Conservation (phyloP, 108 stramenopile genomes). For the Conticribra weissflogii region DNA sequence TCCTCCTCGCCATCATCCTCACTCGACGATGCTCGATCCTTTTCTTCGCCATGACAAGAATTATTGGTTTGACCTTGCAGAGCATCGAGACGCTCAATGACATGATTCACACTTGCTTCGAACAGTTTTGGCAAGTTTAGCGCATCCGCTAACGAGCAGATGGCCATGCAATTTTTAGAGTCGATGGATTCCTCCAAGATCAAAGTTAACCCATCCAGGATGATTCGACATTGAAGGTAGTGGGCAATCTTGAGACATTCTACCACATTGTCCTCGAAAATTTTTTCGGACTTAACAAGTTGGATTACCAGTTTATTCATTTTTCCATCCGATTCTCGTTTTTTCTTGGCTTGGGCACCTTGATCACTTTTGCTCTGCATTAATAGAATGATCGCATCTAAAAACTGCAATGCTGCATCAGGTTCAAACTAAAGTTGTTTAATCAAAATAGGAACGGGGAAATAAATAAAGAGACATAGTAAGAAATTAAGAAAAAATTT, state of each 20-base stretch:
- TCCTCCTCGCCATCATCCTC: slow-evolving; percentile 11
- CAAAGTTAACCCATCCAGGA: slow-evolving; percentile 48
- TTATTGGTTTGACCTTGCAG: slow-evolving; percentile 16
- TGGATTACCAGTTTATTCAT: slow-evolving; percentile 14
- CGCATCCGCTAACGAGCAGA: slow-evolving; percentile 77
- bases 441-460: no score
- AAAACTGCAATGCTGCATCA: not conserved
- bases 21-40: slow-evolving; percentile 7
- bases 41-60: not conserved
- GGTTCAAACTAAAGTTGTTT: not conserved
- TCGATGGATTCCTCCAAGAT: slow-evolving; percentile 58
- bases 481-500: no score
- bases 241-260: slow-evolving; percentile 75
- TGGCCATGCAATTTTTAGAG: slow-evolving; percentile 67
- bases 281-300: slow-evolving; percentile 30
- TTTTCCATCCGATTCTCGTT: not conserved
- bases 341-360: not conserved
- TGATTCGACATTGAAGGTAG: slow-evolving; percentile 67
- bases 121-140: slow-evolving; percentile 59
- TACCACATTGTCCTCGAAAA: slow-evolving; percentile 45
- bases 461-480: no score
- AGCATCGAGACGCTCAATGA: slow-evolving; percentile 42
- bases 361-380: not conserved
- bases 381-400: not conserved
- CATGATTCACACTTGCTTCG: slow-evolving; percentile 56